A percentile compares a stretch with the other conserved stretches of the same genome.
Evolutionary conservation across 192 early-diverging fungal species (phyloP).

Genomic region (Linnemannia elongata): DNA sequence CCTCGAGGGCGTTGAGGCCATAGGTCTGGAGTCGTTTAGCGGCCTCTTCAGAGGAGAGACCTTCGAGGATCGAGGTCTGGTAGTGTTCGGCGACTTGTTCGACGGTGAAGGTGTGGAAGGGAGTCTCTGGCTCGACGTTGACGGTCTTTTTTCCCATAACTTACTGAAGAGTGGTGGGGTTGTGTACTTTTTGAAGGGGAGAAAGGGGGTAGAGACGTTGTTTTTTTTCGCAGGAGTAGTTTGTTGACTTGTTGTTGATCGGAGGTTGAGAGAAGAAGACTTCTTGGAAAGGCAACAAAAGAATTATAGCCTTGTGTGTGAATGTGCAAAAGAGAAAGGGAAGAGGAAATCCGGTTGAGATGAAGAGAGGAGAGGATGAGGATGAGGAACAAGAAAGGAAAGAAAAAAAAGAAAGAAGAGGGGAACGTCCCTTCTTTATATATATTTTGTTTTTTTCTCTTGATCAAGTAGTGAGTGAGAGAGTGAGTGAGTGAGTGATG

Average conservation of each 20-base stretch:
- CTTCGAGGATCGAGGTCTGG: constrained; percentile 46
- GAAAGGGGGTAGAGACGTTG: neutral
- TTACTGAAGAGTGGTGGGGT: neutral
- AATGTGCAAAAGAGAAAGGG: neutral
- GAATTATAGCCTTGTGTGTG: neutral
- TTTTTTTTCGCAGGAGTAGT: neutral
- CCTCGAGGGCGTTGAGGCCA: constrained; percentile 76
- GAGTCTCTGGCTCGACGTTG: constrained; percentile 29
- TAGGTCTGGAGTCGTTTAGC: constrained; percentile 53
- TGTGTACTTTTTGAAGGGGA: neutral
- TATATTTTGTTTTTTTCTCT: neutral
- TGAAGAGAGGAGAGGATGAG: neutral
- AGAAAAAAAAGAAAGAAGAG: neutral
- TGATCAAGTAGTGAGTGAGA: too few relatives aligned
- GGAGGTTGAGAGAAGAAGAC: neutral
- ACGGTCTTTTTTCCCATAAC: constrained; percentile 16
- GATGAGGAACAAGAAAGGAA: constrained; percentile 6
- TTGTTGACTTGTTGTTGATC: neutral
- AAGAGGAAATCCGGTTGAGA: too few relatives aligned
- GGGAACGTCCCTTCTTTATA: neutral
- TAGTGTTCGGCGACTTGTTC: constrained; percentile 38
- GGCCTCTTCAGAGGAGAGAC: constrained; percentile 66
- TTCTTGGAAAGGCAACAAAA: neutral
- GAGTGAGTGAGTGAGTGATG: too few relatives aligned
- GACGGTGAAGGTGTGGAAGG: constrained; percentile 43